These are phyloP conservation scores for Rhododendron henanense DNA, from an alignment of 148 eudicot genomes.

Conservation along the genomic window DNA sequence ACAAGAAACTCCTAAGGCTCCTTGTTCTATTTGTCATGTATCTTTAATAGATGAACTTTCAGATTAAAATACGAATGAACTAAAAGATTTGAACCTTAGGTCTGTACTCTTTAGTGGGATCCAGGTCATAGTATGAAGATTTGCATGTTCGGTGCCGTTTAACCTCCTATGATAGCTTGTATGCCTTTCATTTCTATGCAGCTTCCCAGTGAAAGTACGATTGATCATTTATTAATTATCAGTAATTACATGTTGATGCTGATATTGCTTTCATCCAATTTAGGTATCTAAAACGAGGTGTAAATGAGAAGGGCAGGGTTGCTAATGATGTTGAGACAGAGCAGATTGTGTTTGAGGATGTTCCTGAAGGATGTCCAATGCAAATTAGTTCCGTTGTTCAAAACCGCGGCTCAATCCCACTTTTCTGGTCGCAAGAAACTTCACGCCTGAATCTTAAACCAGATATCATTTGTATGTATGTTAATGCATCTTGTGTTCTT, in stretches of 20 bases:
- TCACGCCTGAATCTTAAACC: constrained; percentile 90
- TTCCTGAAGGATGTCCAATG: constrained; percentile 58
- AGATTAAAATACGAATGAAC: not conserved
- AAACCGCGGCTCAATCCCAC: constrained; percentile 95
- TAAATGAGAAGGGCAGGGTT: constrained; percentile 85
- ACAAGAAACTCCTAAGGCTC: not conserved
- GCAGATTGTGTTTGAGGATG: constrained; percentile 83
- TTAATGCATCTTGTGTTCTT: not conserved
- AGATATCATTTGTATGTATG: constrained; percentile 71
- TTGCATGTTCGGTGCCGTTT: not conserved
- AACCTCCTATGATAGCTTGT: not conserved
- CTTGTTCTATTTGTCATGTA: not conserved
- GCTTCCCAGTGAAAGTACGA: not conserved
- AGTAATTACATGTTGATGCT: not conserved
- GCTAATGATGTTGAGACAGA: constrained; percentile 98
- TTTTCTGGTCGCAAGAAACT: constrained; percentile 97
- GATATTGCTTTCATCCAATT: constrained; percentile 7
- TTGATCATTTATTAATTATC: not conserved
- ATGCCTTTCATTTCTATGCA: not conserved
- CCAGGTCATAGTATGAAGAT: not conserved
- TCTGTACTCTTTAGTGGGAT: constrained; percentile 1
- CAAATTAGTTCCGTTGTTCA: constrained; percentile 88
- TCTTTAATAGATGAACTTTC: not conserved
- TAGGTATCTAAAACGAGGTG: constrained; percentile 90
- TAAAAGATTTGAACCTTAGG: not conserved